Evolutionary conservation across 2,329 filamentous ascomycete genomes (phyloP), one percentile per base, ranked within the genome.

Genomic region (Fusarium staphyleae): DNA sequence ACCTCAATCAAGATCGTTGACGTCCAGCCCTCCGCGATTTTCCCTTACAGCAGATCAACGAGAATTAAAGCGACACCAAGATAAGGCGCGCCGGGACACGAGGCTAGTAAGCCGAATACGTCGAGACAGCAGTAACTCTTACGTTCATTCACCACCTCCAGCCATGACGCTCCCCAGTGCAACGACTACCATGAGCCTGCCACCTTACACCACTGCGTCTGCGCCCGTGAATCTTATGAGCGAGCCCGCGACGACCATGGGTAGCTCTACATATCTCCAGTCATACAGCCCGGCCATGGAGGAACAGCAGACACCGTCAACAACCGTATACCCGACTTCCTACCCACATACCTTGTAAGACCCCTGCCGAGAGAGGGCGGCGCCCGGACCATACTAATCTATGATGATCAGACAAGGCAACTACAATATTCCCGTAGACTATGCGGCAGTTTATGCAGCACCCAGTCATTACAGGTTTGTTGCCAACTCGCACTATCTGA

Each of bases 41-140:
- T 75, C 74, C 30, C 76, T 86, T 66, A 84, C 82, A 5, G 74
- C 82, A 6, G 83, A 87, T 67, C 83, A 87, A 69, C 80, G 84
- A 57, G 84, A 86, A 65, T 69, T 87, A 34, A 87, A 84, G 73
- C 78, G 83, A 52, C 84, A 87, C 64, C 78, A 80, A 55, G 84
- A 87, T 60, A 81, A 81, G 62, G 81, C 77, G 36, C 80, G 85
- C 51, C 77, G 84, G 61, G 82, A 84, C 60, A 80, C 81, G 6
- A 87, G 87, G 67, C 69, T 81, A 13, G 75, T 78, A 3, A 69
- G 73, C 8, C 78, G 83, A 52, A 74, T 80, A 41, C 78, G 80
- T 57, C 79, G 83, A 46, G 76, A 77, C 26, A 79, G 77, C 67
- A 83, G 79, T 72, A 74, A 70, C 60, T 55, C 81, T 64, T 63